Percentiles rank a stretch among this genome's conserved stretches.
phyloP scores from a whole-genome alignment of 768 basidiomycete species.

The Lactarius vividus region DNA sequence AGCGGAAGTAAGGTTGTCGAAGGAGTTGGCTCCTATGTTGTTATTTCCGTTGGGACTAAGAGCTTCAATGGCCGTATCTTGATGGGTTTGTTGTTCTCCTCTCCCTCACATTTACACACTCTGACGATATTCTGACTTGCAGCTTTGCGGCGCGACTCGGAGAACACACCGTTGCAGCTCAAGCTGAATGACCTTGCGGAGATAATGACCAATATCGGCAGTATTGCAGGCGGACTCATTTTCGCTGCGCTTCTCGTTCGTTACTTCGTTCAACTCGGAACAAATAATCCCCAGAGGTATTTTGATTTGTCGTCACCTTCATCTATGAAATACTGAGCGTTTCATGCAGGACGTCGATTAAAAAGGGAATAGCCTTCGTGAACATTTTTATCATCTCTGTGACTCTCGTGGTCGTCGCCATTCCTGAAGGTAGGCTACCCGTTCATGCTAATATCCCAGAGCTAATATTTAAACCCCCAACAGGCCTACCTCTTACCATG shows the following conservation, averaged over 20 bases:
- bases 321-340: not conserved
- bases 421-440: constrained; percentile 61
- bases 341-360: constrained; percentile 53
- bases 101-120: not conserved
- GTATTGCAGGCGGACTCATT: constrained; percentile 75
- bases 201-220: constrained; percentile 89
- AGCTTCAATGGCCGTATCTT: constrained; percentile 96
- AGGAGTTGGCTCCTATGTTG: constrained; percentile 70
- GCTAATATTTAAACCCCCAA: constrained; percentile 15
- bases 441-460: constrained; percentile 14
- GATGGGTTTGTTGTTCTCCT: constrained; percentile 74
- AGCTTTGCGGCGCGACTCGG: constrained; percentile 85
- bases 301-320: too few relatives aligned
- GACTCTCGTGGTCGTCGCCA: constrained; percentile 84
- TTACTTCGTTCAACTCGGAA: constrained; percentile 87
- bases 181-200: constrained; percentile 93
- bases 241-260: constrained; percentile 87
- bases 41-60: constrained; percentile 88
- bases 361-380: constrained; percentile 88
- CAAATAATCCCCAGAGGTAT: constrained; percentile 42
- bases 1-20: constrained; percentile 92
- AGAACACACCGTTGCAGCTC: constrained; percentile 89
- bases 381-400: constrained; percentile 94
- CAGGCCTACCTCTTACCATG: constrained; percentile 90
- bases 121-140: constrained; percentile 3